Percentiles rank a stretch among this genome's conserved stretches.
Conservation (phyloP, 164 flowering plant genomes). For the Vitis vinifera region DNA sequence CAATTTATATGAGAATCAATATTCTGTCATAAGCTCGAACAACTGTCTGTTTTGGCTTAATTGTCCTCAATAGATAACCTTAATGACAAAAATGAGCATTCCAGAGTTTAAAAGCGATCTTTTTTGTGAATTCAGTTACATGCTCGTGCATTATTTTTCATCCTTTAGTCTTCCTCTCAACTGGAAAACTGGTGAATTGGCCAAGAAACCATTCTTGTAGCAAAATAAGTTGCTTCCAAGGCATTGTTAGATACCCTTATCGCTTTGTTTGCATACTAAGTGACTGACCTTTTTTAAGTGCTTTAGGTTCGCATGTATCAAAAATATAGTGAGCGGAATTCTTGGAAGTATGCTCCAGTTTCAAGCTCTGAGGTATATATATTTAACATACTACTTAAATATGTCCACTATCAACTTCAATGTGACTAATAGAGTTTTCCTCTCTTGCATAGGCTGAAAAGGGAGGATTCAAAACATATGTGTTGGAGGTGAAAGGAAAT, state of each 20-base stretch:
- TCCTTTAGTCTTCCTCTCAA: too few species aligned
- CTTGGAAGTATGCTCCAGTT: constrained; percentile 63
- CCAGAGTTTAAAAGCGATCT: too few species aligned
- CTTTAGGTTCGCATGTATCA: constrained; percentile 93
- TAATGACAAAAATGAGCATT: too few species aligned
- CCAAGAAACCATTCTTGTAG: too few species aligned
- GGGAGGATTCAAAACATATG: constrained; percentile 89
- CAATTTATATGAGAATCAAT: too few species aligned
- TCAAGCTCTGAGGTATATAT: constrained; percentile 79
- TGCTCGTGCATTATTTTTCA: too few species aligned
- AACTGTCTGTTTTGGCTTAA: too few species aligned
- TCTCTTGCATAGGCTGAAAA: constrained; percentile 63
- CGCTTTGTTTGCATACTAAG: background rate
- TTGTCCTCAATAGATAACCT: too few species aligned
- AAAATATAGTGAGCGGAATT: constrained; percentile 75
- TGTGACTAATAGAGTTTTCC: constrained; percentile 11
- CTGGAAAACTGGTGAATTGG: too few species aligned
- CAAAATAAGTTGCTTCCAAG: too few species aligned
- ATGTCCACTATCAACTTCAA: background rate
- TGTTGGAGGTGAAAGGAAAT: constrained; percentile 89
- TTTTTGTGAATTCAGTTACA: too few species aligned
- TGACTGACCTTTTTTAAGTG: constrained; percentile 8
- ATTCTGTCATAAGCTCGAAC: too few species aligned
- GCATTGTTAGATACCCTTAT: background rate
- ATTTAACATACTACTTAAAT: background rate